Evolutionary conservation across 2,329 filamentous ascomycete species (phyloP), one percentile per base, ranked within the genome.

Genomic region (Fusarium multiceps): DNA sequence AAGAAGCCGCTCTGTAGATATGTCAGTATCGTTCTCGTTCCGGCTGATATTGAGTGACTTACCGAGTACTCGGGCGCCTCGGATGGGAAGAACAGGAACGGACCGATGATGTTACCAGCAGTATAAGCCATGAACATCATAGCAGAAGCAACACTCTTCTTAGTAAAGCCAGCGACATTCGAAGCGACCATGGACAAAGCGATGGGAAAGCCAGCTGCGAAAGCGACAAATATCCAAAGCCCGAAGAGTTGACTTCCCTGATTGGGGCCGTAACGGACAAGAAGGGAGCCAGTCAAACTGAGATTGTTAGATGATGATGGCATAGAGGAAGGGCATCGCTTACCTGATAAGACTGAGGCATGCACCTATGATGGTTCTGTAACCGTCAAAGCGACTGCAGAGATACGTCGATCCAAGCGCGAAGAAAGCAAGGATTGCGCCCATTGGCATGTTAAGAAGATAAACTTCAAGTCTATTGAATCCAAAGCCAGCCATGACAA

Each of bases 121-220:
- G 71, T 72, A 13, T 74, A 74, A 4, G 69, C 62, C 57, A 72
- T 69, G 4, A 74, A 72, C 72, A 74, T 69, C 72, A 74, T 74
- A 1, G 72, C 69, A 0, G 69, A 59, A 1, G 72, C 69, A 3
- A 72, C 64, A 20, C 64, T 71, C 55, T 74, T 74, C 48, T 74
- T 74, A 1, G 72, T 74, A 20, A 72, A 74, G 1, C 72, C 72
- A 7, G 69, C 72, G 1, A 74, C 64, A 1, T 74, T 74, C 7
- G 72, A 74, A 6, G 72, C 68, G 3, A 74, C 27, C 69, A 74
- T 55, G 0, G 72, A 74, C 3, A 74, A 11, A 0, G 62, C 51
- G 7, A 74, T 71, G 0, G 72, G 72, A 6, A 74, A 69, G 0
- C 69, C 72, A 4, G 72, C 72, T 4, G 72, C 72, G 20, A 74